phyloP scores from a whole-genome alignment of 495 filamentous ascomycete genomes.

The Penicillium atrosanguineum region DNA sequence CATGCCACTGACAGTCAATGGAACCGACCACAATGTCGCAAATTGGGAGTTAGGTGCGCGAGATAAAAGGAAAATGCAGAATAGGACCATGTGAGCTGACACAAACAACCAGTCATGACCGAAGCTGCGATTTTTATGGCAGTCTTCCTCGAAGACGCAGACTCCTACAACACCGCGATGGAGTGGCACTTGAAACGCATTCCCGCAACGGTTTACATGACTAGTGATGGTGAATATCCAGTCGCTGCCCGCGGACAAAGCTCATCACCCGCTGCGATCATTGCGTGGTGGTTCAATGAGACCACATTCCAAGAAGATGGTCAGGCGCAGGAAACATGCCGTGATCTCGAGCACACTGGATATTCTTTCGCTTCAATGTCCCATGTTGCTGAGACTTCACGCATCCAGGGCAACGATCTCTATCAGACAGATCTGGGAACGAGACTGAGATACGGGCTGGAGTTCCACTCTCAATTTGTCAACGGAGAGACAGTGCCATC shows the following conservation, averaged over 20 bases:
- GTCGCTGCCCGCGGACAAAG: neutral
- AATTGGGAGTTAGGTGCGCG: slow-evolving; percentile 29
- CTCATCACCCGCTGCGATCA: no score
- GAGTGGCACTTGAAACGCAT: slow-evolving; percentile 18
- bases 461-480: slow-evolving; percentile 20
- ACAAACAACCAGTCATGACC: slow-evolving; percentile 20
- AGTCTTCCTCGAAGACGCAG: slow-evolving; percentile 24
- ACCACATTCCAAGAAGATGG: slow-evolving; percentile 11
- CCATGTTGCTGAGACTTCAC: slow-evolving; percentile 24
- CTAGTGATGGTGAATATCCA: slow-evolving; percentile 8
- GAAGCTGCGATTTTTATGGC: slow-evolving; percentile 25
- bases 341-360: slow-evolving; percentile 26
- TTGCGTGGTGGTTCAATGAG: slow-evolving; percentile 8
- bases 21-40: slow-evolving; percentile 12
- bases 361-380: slow-evolving; percentile 26
- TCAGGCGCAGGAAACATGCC: slow-evolving; percentile 28
- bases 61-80: neutral
- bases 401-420: slow-evolving; percentile 27
- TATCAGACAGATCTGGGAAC: slow-evolving; percentile 18
- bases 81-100: no score
- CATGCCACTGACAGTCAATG: slow-evolving; percentile 21
- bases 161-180: slow-evolving; percentile 24
- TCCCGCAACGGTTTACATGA: slow-evolving; percentile 27
- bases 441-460: slow-evolving; percentile 19
- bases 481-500: slow-evolving; percentile 10